Base-by-base conservation (phyloP, 2,329 filamentous ascomycete species). In the Mycosphaerella sp. region DNA sequence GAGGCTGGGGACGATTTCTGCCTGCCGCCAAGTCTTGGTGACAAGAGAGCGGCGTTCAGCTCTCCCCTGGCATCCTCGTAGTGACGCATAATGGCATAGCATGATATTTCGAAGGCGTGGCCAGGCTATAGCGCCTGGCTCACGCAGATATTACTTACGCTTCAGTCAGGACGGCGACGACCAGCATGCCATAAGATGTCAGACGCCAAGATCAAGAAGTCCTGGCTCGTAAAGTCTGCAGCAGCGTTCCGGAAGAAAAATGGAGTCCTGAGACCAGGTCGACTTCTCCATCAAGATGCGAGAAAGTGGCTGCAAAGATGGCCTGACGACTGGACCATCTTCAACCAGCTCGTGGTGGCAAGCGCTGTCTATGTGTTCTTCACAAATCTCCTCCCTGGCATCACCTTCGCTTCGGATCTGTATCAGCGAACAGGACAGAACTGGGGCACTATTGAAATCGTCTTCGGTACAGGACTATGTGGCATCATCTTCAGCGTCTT, bases 341-440 rank as follows among this genome's bases (percentile, higher is more conserved):
- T 86, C 67, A 85, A 85, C 62, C 83, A 85, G 62, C 71, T 84
- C 40, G 72, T 85, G 5, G 69, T 85, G 51, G 82, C 82, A 21
- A 83, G 80, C 62, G 78, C 82, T 1, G 76, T 85, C 32, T 84
- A 83, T 67, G 77, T 85, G 55, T 85, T 84, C 72, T 85, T 85
- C 64, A 84, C 81, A 29, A 85, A 85, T 64, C 73, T 85, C 5
- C 68, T 86, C 8, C 83, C 83, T 0, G 82, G 83, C 1, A 84
- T 85, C 62, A 85, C 82, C 0, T 85, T 85, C 68, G 82, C 82
- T 0, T 83, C 79, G 64, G 83, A 85, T 65, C 67, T 85, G 53
- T 83, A 82, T 63, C 78, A 79, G 4, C 69, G 82, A 58, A 85
- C 82, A 0, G 82, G 82, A 11, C 71, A 77, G 63, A 82, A 78